Base-by-base conservation (phyloP, 305 asterid species). In the Coffea humblotiana region DNA sequence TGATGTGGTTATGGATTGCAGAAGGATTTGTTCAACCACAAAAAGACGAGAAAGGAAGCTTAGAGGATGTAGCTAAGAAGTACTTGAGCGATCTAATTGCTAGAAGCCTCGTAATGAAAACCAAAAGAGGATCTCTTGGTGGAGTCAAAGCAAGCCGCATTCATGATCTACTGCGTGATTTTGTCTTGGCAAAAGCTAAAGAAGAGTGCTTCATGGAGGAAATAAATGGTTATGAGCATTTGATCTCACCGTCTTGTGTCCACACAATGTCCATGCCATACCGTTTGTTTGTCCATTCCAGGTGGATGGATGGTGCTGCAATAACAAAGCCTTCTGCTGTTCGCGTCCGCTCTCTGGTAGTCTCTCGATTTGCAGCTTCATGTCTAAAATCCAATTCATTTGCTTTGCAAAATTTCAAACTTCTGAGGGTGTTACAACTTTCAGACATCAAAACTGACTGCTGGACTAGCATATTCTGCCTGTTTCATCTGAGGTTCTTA, bases 31-130 rank as follows among this genome's bases (percentile, higher is more conserved):
- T 72, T 48, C 60, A 71, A n/a, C 37, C n/a, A 2, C 77, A 76
- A 48, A 56, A 10, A 25, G 45, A 58, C 21, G 13, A 35, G 2
- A 0, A 3, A 9, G 72, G 32, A 77, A 43, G 43, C 21, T 16
- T 29, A 11, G 84, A 84, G 73, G 75, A 72, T 56, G 21, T 45
- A 52, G 86, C 81, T 18, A 10, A 52, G 51, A 67, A 25, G 23
- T 80, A 75, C 47, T 32, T 86, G 29, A 40, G 23, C 40, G 64
- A 19, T 19, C 25, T 58, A 6, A 58, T 67, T 32, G 72, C 72
- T 32, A 67, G 72, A 67, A 67, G 48, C 45, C 72, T 67, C 18
- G 13, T 67, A 1, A 67, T 19, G 16, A 2, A 27, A 12, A 32
- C 47, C 72, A 67, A 67, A 67, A n/a, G 72, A 14, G 21, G 72